Evolutionary conservation across 371 early-diverging fungal species (phyloP), one percentile per base, ranked within the genome.

Genomic region (Circinella minor): DNA sequence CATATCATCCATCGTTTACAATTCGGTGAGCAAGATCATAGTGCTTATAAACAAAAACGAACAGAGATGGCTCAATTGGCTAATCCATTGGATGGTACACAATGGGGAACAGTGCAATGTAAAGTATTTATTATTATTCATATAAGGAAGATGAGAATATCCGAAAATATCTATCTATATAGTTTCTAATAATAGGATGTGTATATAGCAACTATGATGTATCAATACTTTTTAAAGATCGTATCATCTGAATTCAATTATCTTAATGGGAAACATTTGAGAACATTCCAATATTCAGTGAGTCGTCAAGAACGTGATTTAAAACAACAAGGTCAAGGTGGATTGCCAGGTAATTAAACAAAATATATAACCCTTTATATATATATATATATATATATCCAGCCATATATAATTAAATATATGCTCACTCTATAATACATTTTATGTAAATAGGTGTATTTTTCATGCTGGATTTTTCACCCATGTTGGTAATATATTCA

Each of bases 391-490:
- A 14, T 51, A 15, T 43, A 43, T 43, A 9, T 43, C 11, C 43
- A 9, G 9, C 11, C 43, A 43, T 34, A 36, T 48, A 20, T n/a
- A 6, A 10, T 47, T 6, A 1, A 43, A 43, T 43, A 43, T 43
- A 11, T 27, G 27, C 27, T 27, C 27, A 27, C 27, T 27, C 27
- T 27, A 27, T 27, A 27, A 27, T 27, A 27, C 27, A 27, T 27
- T 1, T 27, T 27, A 47, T 47, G 47, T 11, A 47, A 9, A 13
- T 71, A 83, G 95, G 97, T 36, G 90, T 98, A 18, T 97, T 95
- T 77, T 94, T 98, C 79, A 91, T 94, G 79, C 94, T 90, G 77
- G 97, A 98, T 46, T 96, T 98, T 75, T 97, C 98, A 15, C 98
- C 99, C 5, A 97, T 98, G 97, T 84, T 92, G 38, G 92, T 98